Evolutionary conservation across 768 basidiomycete species (phyloP).

Genomic region (Pleurotus eryngii): DNA sequence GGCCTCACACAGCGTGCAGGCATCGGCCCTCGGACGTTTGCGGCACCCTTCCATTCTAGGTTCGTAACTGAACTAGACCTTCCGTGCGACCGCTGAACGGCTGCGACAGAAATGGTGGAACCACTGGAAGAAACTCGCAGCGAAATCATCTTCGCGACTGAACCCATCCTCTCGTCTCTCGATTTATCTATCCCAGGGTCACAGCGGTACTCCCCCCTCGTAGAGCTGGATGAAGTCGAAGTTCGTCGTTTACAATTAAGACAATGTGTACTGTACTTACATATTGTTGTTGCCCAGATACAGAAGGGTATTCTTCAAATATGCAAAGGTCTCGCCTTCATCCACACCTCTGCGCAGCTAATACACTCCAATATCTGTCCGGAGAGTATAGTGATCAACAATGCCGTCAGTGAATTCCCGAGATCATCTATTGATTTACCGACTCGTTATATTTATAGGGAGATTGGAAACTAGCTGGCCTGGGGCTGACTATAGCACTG

Average conservation of each 20-base stretch:
- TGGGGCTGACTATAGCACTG: constrained; percentile 84
- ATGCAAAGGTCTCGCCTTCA: constrained; percentile 84
- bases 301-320: constrained; percentile 96
- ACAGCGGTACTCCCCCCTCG: constrained; percentile 48
- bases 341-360: constrained; percentile 88
- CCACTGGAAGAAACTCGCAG: constrained; percentile 90
- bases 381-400: constrained; percentile 87
- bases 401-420: constrained; percentile 52
- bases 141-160: constrained; percentile 91
- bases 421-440: not conserved
- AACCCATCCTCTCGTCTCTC: constrained; percentile 81
- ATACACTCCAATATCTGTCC: constrained; percentile 90
- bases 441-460: constrained; percentile 48
- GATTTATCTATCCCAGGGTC: constrained; percentile 71
- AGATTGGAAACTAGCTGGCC: constrained; percentile 95
- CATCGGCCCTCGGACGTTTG: constrained; percentile 76
- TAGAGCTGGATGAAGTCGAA: constrained; percentile 96
- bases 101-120: constrained; percentile 85
- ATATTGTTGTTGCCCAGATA: constrained; percentile 46
- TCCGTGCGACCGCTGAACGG: constrained; percentile 3
- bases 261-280: constrained; percentile 9
- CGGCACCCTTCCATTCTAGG: constrained; percentile 93
- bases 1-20: constrained; percentile 41
- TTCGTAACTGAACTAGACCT: constrained; percentile 23
- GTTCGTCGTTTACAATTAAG: constrained; percentile 44